phyloP scores from a whole-genome alignment of 2,329 filamentous ascomycete genomes.

The Sporothrix phasma region DNA sequence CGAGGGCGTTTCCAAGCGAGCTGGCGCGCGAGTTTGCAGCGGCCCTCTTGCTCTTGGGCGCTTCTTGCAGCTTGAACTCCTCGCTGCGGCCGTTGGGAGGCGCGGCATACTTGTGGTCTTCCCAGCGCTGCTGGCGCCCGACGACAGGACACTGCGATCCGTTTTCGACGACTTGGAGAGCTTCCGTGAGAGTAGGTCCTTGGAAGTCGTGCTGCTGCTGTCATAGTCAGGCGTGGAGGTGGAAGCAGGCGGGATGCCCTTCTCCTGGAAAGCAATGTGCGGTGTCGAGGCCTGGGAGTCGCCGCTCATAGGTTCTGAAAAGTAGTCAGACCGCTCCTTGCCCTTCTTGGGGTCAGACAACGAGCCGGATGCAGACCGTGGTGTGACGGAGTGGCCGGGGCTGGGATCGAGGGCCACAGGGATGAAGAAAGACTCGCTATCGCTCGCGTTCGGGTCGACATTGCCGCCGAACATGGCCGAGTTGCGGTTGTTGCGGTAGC shows the following conservation, averaged over 20 bases:
- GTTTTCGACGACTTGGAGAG: conserved; percentile 36
- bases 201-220: conserved; percentile 36
- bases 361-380: conserved; percentile 42
- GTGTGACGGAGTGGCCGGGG: conserved; percentile 45
- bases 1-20: conserved; percentile 18
- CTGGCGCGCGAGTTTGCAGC: conserved; percentile 31
- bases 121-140: conserved; percentile 25
- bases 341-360: conserved; percentile 36
- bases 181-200: conserved; percentile 40
- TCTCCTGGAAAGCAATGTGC: conserved; percentile 90
- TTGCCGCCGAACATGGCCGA: conserved; percentile 48
- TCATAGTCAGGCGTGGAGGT: conserved; percentile 40
- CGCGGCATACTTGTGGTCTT: conserved; percentile 30
- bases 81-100: conserved; percentile 36
- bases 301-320: conserved; percentile 33
- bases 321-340: conserved; percentile 44
- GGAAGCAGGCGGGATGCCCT: conserved; percentile 44
- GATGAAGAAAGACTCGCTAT: conserved; percentile 63
- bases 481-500: conserved; percentile 68
- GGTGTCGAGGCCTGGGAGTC: conserved; percentile 55
- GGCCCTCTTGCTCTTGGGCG: conserved; percentile 53
- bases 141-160: conserved; percentile 27
- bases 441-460: conserved; percentile 33
- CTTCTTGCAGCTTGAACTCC: conserved; percentile 72
- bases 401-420: conserved; percentile 65